Percentiles rank a stretch among this genome's conserved stretches.
phyloP scores from a whole-genome alignment of 371 early-diverging fungal genomes.

The Apophysomyces trapeziformis region DNA sequence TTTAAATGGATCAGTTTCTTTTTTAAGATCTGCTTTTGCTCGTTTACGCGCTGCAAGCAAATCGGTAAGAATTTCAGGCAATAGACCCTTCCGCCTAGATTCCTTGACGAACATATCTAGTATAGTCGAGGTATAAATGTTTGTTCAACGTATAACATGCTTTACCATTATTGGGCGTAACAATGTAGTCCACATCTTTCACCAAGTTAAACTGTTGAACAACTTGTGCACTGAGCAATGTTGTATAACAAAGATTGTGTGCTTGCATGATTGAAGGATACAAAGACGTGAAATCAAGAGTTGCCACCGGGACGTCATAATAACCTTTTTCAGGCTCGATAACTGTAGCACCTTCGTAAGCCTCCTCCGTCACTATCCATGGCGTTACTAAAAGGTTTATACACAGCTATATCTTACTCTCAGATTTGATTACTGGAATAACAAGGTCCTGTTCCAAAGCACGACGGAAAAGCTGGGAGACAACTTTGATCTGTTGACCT shows the following conservation, averaged over 20 bases:
- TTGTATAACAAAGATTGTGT: constrained; percentile 99
- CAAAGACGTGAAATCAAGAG: constrained; percentile 98
- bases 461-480: constrained; percentile 96
- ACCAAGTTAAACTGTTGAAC: constrained; percentile 70
- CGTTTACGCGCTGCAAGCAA: constrained; percentile 95
- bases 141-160: too few species aligned
- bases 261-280: constrained; percentile 99
- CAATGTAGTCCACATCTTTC: constrained; percentile 82
- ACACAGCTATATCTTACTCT: constrained; percentile 48
- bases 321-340: constrained; percentile 98
- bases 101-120: constrained; percentile 86
- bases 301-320: constrained; percentile 97
- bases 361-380: constrained; percentile 73
- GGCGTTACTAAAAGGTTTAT: neutral
- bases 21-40: constrained; percentile 94
- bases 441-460: constrained; percentile 86
- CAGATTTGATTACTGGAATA: constrained; percentile 89
- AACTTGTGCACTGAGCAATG: constrained; percentile 70
- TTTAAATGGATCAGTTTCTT: constrained; percentile 93
- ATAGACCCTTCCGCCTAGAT: constrained; percentile 81
- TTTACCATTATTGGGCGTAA: constrained; percentile 87
- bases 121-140: too few species aligned
- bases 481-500: constrained; percentile 98
- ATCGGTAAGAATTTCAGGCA: constrained; percentile 95
- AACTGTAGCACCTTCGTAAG: constrained; percentile 99